Conservation (phyloP, 371 early-diverging fungal species). For the Zychaea mexicana region DNA sequence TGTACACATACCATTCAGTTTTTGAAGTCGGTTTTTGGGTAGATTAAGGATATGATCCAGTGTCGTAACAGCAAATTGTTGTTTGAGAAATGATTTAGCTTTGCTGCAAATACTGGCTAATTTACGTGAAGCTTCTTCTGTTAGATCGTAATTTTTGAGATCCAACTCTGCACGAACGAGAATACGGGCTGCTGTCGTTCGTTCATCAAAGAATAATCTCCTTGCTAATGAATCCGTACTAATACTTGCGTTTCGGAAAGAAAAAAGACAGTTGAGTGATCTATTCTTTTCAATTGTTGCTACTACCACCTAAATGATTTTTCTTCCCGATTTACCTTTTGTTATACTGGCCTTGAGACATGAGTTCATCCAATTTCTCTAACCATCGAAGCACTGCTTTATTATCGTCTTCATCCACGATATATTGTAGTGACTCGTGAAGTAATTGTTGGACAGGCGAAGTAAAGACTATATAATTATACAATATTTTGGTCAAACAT, state of each 20-base stretch:
- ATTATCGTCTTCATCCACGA: background rate
- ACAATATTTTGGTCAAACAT: background rate
- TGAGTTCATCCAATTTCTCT: background rate
- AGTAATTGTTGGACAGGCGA: background rate
- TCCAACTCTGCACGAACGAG: background rate
- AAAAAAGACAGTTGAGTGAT: background rate
- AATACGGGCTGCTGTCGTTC: constrained; percentile 6
- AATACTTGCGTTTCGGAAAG: background rate
- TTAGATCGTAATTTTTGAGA: background rate
- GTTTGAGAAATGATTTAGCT: background rate
- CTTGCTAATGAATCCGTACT: background rate
- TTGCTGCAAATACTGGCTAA: background rate
- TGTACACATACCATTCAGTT: background rate
- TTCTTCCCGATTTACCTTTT: background rate
- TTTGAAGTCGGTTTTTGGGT: background rate
- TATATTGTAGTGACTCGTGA: constrained; percentile 3
- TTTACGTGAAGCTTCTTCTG: background rate
- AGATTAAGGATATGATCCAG: background rate
- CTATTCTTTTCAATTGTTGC: background rate
- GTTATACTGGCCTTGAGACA: background rate
- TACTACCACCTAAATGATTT: background rate
- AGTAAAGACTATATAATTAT: constrained; percentile 1
- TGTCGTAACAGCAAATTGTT: background rate
- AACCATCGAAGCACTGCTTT: background rate
- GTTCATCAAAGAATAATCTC: background rate